These are phyloP conservation scores for Nakataea oryzae DNA, from an alignment of 2,329 filamentous ascomycete species.

Conservation along the genomic window DNA sequence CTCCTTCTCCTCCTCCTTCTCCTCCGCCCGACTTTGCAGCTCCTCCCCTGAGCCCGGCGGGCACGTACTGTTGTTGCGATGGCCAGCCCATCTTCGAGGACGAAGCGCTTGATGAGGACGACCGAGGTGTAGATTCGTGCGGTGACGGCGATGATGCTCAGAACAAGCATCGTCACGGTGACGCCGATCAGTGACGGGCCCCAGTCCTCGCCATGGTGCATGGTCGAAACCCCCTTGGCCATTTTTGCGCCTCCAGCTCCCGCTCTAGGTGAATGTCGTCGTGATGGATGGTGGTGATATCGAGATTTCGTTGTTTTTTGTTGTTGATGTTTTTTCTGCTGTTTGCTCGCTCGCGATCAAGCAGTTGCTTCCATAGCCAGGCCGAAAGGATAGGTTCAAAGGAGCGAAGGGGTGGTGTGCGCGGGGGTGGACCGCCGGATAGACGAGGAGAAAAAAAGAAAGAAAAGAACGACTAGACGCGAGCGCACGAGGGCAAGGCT, in stretches of 20 bases:
- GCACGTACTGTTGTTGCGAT: slow-evolving; percentile 17
- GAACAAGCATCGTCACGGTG: slow-evolving; percentile 19
- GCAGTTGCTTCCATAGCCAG: background rate
- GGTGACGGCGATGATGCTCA: slow-evolving; percentile 19
- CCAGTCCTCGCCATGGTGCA: slow-evolving; percentile 5
- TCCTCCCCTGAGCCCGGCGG: too few species aligned
- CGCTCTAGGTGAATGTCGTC: background rate
- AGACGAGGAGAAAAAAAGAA: too few species aligned
- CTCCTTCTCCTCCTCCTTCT: too few species aligned
- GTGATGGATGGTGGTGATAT: background rate
- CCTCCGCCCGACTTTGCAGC: background rate
- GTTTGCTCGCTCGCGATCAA: background rate
- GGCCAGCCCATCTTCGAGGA: slow-evolving; percentile 21
- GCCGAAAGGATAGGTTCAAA: background rate
- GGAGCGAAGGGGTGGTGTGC: too few species aligned
- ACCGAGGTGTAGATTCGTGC: slow-evolving; percentile 21
- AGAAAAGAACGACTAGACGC: background rate
- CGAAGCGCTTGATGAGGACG: slow-evolving; percentile 20
- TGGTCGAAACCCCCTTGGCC: background rate
- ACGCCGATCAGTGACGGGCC: slow-evolving; percentile 16
- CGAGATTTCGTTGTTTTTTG: too few species aligned
- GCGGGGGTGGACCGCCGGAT: background rate
- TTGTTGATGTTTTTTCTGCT: too few species aligned
- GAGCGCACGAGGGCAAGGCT: background rate
- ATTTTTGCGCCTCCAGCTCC: background rate